Conservation (phyloP, 441 rosid genomes). For the Metrosideros polymorpha region DNA sequence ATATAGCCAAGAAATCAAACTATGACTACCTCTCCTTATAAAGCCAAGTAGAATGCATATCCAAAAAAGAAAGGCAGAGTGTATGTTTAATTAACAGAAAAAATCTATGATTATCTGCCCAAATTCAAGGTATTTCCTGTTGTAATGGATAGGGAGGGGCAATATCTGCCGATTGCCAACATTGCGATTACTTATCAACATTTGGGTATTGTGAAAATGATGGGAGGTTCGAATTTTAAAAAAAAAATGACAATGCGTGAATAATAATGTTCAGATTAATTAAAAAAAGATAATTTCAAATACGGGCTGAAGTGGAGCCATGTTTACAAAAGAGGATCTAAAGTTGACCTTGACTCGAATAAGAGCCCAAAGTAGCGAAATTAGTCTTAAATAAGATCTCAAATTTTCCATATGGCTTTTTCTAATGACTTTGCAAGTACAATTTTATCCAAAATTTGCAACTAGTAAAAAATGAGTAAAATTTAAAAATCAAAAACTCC, state of each 20-base stretch:
- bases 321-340: accelerated
- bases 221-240: background rate
- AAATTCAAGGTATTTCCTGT: background rate
- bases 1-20: background rate
- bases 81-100: background rate
- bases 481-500: background rate
- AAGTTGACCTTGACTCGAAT: accelerated
- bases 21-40: too few relatives aligned
- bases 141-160: background rate
- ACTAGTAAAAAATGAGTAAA: background rate
- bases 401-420: background rate
- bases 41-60: background rate
- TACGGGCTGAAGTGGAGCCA: accelerated
- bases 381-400: background rate
- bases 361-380: accelerated
- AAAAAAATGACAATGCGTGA: background rate
- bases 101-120: background rate
- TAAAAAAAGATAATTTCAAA: background rate
- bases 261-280: background rate
- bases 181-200: background rate
- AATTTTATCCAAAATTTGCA: background rate
- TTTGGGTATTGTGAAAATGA: background rate
- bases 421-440: background rate
- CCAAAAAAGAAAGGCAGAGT: background rate
- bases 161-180: accelerated